Percentiles rank a stretch among this genome's conserved stretches.
These are phyloP conservation scores for Leccinum truebloodii DNA, from an alignment of 768 basidiomycete species.

Conservation along the genomic window DNA sequence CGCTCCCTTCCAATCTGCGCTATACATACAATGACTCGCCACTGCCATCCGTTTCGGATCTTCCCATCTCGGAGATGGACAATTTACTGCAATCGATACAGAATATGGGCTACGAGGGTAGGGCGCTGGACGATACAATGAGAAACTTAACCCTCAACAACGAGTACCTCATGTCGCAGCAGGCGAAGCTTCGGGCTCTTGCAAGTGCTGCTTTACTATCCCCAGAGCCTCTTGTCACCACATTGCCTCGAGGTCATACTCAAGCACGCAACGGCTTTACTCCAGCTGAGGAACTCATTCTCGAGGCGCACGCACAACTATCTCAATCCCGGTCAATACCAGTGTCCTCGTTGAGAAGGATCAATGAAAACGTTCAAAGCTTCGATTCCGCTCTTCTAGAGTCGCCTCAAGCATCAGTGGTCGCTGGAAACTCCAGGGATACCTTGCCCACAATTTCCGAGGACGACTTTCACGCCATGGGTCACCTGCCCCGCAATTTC, in stretches of 20 bases:
- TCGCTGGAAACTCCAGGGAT: constrained; percentile 21
- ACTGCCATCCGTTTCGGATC: constrained; percentile 13
- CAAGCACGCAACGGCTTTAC: constrained; percentile 61
- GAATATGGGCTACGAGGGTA: constrained; percentile 22
- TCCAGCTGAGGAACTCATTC: constrained; percentile 65
- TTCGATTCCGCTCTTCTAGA: constrained; percentile 10
- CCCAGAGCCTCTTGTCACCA: constrained; percentile 5
- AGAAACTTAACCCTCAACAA: constrained; percentile 15
- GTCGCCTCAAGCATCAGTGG: not conserved
- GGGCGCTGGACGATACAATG: constrained; percentile 13
- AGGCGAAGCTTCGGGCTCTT: constrained; percentile 25
- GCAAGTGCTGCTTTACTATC: constrained; percentile 21
- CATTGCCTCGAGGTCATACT: constrained; percentile 26
- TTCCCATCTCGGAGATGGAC: constrained; percentile 40
- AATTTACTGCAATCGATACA: constrained; percentile 39
- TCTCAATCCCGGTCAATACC: constrained; percentile 9
- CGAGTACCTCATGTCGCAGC: constrained; percentile 21
- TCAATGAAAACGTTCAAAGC: constrained; percentile 7
- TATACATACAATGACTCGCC: constrained; percentile 21
- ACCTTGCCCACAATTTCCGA: constrained; percentile 34
- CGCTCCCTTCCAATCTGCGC: constrained; percentile 25
- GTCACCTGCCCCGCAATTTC: constrained; percentile 11
- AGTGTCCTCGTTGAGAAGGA: constrained; percentile 6
- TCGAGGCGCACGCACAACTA: constrained; percentile 47
- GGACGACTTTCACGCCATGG: constrained; percentile 37